Evolutionary conservation across 768 basidiomycete genomes (phyloP).

Genomic region (Austroboletus eburneus): DNA sequence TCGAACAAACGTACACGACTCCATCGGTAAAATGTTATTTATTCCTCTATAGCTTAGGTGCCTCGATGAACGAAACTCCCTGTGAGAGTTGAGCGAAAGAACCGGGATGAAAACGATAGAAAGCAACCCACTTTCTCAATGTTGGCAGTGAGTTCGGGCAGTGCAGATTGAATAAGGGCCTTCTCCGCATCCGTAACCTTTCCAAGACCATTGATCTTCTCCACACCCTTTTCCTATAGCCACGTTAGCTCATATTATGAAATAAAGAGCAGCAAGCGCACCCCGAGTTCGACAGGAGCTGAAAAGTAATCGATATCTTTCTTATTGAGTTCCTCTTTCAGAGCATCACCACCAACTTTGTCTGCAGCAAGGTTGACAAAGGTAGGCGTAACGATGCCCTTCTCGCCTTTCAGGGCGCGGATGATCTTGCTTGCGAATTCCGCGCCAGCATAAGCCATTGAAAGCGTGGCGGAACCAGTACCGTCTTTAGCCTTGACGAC

Average conservation of each 20-base stretch:
- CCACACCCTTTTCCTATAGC: slow-evolving; percentile 70
- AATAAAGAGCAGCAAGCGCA: slow-evolving; percentile 29
- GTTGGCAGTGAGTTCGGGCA: slow-evolving; percentile 73
- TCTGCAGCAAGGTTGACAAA: slow-evolving; percentile 83
- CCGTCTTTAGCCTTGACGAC: slow-evolving; percentile 98
- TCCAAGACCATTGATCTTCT: slow-evolving; percentile 80
- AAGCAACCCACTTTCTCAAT: slow-evolving; percentile 63
- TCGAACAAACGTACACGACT: slow-evolving; percentile 12
- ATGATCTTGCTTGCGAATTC: slow-evolving; percentile 84
- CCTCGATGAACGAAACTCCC: slow-evolving; percentile 25
- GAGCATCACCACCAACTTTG: slow-evolving; percentile 60
- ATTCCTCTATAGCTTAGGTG: slow-evolving; percentile 27
- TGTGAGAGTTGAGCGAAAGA: background rate
- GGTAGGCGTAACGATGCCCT: slow-evolving; percentile 78
- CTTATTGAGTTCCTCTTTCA: slow-evolving; percentile 78
- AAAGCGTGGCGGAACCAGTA: slow-evolving; percentile 89
- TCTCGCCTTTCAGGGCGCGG: slow-evolving; percentile 82
- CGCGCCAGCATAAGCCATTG: slow-evolving; percentile 94
- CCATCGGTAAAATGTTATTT: no score
- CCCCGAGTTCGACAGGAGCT: slow-evolving; percentile 83
- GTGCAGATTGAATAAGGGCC: slow-evolving; percentile 75
- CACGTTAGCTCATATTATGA: slow-evolving; percentile 4
- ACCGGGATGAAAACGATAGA: no score
- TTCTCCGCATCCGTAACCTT: slow-evolving; percentile 67
- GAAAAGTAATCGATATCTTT: slow-evolving; percentile 97